phyloP scores from a whole-genome alignment of 805 yeast species.

The Yarrowia sp. region DNA sequence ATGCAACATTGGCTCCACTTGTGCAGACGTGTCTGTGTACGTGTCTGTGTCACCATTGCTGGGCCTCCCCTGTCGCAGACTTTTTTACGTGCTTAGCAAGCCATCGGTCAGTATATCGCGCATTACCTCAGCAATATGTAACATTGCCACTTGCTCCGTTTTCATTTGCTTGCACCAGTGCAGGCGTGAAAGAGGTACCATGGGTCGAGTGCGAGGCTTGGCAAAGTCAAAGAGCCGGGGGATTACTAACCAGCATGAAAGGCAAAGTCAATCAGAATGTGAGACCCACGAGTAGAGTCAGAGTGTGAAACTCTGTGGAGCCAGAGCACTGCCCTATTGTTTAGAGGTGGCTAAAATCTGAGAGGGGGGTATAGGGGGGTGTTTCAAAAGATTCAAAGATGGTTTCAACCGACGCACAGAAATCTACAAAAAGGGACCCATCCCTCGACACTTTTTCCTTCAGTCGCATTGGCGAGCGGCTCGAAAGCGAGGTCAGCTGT shows the following conservation, averaged over 20 bases:
- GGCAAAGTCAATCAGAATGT: background rate
- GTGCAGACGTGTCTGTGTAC: background rate
- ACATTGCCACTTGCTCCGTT: background rate
- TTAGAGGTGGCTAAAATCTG: background rate
- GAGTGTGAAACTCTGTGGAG: background rate
- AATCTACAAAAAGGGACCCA: background rate
- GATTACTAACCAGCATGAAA: background rate
- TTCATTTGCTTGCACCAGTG: background rate
- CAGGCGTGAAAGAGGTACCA: background rate
- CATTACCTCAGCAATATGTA: background rate
- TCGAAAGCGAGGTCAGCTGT: background rate
- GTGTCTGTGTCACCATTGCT: background rate
- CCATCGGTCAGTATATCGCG: too few species aligned
- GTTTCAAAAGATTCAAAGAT: slow-evolving; percentile 16
- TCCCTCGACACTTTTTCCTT: too few species aligned
- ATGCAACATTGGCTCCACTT: slow-evolving; percentile 13
- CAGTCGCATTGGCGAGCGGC: background rate
- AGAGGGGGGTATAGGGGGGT: background rate
- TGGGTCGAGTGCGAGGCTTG: slow-evolving; percentile 10
- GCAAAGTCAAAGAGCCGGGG: background rate
- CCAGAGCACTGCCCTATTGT: slow-evolving; percentile 3
- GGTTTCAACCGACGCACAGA: slow-evolving; percentile 2
- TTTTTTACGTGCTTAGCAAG: too few species aligned
- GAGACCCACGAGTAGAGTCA: background rate
- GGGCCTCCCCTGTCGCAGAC: too few species aligned